phyloP scores from a whole-genome alignment of 768 basidiomycete species.

The Kwoniella mangroviensis region DNA sequence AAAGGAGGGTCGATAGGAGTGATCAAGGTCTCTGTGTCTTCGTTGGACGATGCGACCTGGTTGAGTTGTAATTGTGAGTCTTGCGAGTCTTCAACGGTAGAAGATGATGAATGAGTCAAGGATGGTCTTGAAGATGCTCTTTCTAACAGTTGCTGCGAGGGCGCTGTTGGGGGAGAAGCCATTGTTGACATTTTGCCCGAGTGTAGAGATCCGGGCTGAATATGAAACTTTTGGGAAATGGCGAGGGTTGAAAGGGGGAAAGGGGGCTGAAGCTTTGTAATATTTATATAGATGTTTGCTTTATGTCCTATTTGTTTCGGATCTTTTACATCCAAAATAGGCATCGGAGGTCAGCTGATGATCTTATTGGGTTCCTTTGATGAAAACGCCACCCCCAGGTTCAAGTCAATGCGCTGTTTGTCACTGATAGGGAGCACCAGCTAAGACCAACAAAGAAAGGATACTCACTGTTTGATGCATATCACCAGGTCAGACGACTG shows the following conservation, averaged over 20 bases:
- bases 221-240: neutral
- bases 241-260: neutral
- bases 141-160: neutral
- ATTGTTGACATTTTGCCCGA: conserved; percentile 9
- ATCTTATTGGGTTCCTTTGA: neutral
- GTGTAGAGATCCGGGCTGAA: neutral
- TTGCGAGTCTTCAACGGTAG: conserved; percentile 6
- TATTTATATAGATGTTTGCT: neutral
- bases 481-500: neutral
- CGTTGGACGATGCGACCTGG: conserved; percentile 10
- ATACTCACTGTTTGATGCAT: neutral
- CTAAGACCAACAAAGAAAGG: neutral
- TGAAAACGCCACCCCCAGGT: neutral
- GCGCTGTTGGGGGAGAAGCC: neutral
- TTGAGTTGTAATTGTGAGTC: conserved; percentile 14
- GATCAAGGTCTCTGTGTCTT: conserved; percentile 15
- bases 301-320: neutral
- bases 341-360: neutral
- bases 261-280: neutral
- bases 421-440: neutral
- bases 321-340: neutral
- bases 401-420: neutral
- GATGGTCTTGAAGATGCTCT: conserved; percentile 16
- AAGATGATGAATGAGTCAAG: conserved; percentile 22
- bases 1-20: conserved; percentile 18